Percentiles rank a stretch among this genome's conserved stretches.
Evolutionary conservation across 306 rosid genomes (phyloP).

Genomic region (Cicer yamashitae): DNA sequence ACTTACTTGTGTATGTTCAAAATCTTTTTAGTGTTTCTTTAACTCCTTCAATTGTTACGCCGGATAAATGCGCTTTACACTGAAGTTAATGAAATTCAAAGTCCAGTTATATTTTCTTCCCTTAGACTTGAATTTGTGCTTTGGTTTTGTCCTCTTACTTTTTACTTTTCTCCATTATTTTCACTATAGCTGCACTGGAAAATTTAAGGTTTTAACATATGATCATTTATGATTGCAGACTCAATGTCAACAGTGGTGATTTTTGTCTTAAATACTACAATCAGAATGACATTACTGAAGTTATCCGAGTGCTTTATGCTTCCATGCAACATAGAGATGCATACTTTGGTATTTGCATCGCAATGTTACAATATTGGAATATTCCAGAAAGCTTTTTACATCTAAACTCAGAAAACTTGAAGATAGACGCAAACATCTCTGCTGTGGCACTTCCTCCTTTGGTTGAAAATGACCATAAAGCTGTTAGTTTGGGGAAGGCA

Average conservation of each 20-base stretch:
- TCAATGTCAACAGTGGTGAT: slow-evolving; percentile 52
- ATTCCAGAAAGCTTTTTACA: slow-evolving; percentile 59
- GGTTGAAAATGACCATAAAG: slow-evolving; percentile 45
- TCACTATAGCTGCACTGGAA: slow-evolving; percentile 7
- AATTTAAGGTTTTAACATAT: slow-evolving; percentile 34
- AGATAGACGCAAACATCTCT: slow-evolving; percentile 40
- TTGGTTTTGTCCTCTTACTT: slow-evolving; percentile 17
- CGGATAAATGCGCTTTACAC: slow-evolving; percentile 25
- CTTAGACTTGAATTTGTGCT: slow-evolving; percentile 20
- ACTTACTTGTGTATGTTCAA: slow-evolving; percentile 89
- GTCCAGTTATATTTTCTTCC: slow-evolving; percentile 15
- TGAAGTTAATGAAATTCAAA: slow-evolving; percentile 23
- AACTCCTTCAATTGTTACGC: slow-evolving; percentile 27
- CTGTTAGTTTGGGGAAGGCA: slow-evolving; percentile 33
- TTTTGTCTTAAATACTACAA: slow-evolving; percentile 73
- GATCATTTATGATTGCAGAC: slow-evolving; percentile 62
- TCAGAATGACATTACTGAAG: slow-evolving; percentile 68
- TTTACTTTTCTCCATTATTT: slow-evolving; percentile 6
- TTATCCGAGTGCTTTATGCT: slow-evolving; percentile 64
- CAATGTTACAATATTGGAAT: slow-evolving; percentile 69
- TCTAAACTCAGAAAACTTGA: slow-evolving; percentile 40
- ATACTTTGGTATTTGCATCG: slow-evolving; percentile 60
- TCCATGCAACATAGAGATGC: slow-evolving; percentile 57
- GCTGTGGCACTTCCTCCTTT: slow-evolving; percentile 36
- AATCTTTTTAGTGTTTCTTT: slow-evolving; percentile 42